Percentiles rank a stretch among this genome's conserved stretches.
Conservation (phyloP, 148 eudicot genomes). For the Drosera capensis region DNA sequence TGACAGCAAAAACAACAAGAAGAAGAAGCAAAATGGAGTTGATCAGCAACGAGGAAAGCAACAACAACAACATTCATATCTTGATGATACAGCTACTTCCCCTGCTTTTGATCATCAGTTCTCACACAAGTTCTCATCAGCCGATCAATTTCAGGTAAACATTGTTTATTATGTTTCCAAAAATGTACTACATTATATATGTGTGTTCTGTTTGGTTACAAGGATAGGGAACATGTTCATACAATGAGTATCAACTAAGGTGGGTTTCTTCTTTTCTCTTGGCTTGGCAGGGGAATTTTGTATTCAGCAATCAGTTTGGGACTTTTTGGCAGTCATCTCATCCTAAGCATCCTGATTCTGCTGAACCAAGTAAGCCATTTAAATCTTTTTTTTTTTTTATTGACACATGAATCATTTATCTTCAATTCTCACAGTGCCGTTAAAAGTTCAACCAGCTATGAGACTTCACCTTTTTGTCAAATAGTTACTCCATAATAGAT, state of each 20-base stretch:
- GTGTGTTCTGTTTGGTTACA: neutral
- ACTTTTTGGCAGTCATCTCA: conserved; percentile 17
- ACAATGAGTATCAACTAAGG: neutral
- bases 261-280: neutral
- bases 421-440: no score
- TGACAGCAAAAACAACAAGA: conserved; percentile 7
- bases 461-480: neutral
- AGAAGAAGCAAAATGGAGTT: conserved; percentile 8
- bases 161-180: neutral
- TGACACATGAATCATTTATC: neutral
- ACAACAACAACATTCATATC: conserved; percentile 14
- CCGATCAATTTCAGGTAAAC: conserved; percentile 8
- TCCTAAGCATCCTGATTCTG: conserved; percentile 5
- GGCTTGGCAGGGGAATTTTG: conserved; percentile 16
- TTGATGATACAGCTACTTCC: conserved; percentile 85
- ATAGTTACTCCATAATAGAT: no score
- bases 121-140: conserved; percentile 34
- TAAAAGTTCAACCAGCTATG: neutral
- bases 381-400: neutral
- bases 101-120: conserved; percentile 20
- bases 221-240: neutral
- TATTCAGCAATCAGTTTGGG: conserved; percentile 14
- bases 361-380: conserved; percentile 11
- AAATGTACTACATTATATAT: no score
- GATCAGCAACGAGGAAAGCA: conserved; percentile 12